phyloP scores from a whole-genome alignment of 2,329 filamentous ascomycete species.

The Cladosporium sp. region DNA sequence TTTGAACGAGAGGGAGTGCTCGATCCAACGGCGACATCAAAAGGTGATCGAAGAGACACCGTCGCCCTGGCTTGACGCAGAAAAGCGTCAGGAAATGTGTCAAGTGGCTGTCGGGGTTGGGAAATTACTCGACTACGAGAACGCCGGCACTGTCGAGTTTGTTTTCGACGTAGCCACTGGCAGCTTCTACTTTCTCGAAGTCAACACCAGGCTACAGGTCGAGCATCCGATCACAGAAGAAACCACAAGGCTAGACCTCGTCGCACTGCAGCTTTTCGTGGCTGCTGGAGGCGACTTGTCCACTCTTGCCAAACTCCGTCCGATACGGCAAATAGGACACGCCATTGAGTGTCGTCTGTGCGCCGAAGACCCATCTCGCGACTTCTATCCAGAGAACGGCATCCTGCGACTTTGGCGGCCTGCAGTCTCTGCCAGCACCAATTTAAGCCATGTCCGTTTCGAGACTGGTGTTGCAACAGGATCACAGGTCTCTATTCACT shows the following conservation, averaged over 20 bases:
- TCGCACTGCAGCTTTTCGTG: constrained; percentile 28
- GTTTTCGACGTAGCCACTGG: constrained; percentile 44
- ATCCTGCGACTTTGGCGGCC: background rate
- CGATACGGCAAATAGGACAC: constrained; percentile 19
- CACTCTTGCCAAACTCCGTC: background rate
- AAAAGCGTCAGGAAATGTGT: constrained; percentile 33
- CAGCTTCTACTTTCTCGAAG: constrained; percentile 52
- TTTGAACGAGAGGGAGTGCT: constrained; percentile 86
- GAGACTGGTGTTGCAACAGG: background rate
- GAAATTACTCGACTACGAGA: constrained; percentile 36
- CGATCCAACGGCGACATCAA: constrained; percentile 78
- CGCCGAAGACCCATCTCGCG: constrained; percentile 21
- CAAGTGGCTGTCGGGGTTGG: constrained; percentile 32
- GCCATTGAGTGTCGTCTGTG: constrained; percentile 24
- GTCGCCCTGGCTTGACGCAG: constrained; percentile 6
- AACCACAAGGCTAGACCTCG: constrained; percentile 44
- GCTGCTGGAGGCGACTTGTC: constrained; percentile 19
- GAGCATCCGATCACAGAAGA: constrained; percentile 52
- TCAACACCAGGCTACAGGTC: constrained; percentile 54
- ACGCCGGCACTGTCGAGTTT: constrained; percentile 51
- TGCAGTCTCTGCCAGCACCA: background rate
- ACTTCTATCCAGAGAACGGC: constrained; percentile 21
- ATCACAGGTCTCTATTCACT: background rate
- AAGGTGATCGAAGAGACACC: constrained; percentile 75
- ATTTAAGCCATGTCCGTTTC: background rate